A percentile compares a stretch with the other conserved stretches of the same genome.
Conservation (phyloP, 208 protist species). For the Leishmania major region DNA sequence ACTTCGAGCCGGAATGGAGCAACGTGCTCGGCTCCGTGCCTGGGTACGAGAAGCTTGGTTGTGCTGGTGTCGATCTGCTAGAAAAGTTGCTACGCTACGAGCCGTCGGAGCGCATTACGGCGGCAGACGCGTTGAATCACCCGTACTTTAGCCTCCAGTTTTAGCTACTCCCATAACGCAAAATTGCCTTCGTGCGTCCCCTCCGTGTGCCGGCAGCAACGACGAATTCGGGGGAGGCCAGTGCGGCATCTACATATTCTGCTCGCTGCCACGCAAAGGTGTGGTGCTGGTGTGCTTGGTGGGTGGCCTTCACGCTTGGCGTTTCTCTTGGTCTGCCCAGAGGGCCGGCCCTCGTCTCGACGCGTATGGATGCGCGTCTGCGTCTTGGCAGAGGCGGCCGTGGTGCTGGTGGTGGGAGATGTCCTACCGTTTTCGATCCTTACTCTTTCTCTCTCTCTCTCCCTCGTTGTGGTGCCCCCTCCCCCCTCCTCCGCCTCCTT, state of each 20-base stretch:
- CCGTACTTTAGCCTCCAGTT: conserved; percentile 80
- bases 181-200: background rate
- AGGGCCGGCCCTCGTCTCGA: background rate
- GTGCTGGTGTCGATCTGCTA: conserved; percentile 69
- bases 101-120: conserved; percentile 71
- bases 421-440: background rate
- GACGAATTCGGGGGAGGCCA: background rate
- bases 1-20: conserved; percentile 51
- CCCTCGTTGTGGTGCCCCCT: background rate
- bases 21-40: conserved; percentile 45
- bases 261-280: background rate
- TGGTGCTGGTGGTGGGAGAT: background rate
- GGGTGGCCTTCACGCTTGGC: background rate
- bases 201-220: background rate
- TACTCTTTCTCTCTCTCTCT: background rate
- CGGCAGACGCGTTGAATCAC: conserved; percentile 84
- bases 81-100: conserved; percentile 73
- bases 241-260: background rate
- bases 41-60: conserved; percentile 67
- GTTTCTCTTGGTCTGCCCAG: conserved; percentile 9
- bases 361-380: no score
- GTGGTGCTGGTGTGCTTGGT: background rate
- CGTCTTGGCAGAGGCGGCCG: background rate
- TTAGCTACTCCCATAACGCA: conserved; percentile 11
- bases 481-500: background rate